A percentile compares a stretch with the other conserved stretches of the same genome.
These are phyloP conservation scores for Cadophora luteo-olivacea DNA, from an alignment of 2,329 filamentous ascomycete genomes.

Conservation along the genomic window DNA sequence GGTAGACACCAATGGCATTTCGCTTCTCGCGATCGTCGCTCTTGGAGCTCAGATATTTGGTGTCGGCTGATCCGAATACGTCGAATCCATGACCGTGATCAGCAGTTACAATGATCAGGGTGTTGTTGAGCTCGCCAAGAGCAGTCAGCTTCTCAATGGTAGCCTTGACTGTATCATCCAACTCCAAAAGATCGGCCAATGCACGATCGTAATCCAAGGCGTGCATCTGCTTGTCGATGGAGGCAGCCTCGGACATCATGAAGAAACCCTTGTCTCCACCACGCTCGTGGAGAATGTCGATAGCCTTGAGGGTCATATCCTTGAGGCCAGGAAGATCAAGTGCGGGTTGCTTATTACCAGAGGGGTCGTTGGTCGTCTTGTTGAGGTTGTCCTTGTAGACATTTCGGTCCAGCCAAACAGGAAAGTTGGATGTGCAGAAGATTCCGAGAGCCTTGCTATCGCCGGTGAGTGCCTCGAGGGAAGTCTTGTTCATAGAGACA, in stretches of 20 bases:
- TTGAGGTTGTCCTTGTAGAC: slow-evolving; percentile 75
- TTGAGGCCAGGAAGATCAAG: slow-evolving; percentile 82
- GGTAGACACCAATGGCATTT: slow-evolving; percentile 75
- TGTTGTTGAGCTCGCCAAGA: slow-evolving; percentile 73
- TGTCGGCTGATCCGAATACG: slow-evolving; percentile 83
- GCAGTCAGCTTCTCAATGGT: slow-evolving; percentile 73
- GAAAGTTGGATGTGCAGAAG: slow-evolving; percentile 77
- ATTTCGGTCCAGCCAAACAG: slow-evolving; percentile 87
- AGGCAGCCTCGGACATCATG: slow-evolving; percentile 86
- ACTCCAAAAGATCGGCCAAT: slow-evolving; percentile 82
- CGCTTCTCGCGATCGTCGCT: slow-evolving; percentile 74
- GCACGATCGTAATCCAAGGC: slow-evolving; percentile 83
- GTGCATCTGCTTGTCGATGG: slow-evolving; percentile 92
- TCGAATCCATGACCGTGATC: slow-evolving; percentile 92
- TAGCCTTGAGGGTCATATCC: slow-evolving; percentile 88
- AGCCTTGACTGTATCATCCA: slow-evolving; percentile 82
- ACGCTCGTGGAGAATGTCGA: slow-evolving; percentile 75
- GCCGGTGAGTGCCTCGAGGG: slow-evolving; percentile 63
- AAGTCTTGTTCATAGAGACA: slow-evolving; percentile 76
- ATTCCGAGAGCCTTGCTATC: slow-evolving; percentile 74
- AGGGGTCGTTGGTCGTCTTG: slow-evolving; percentile 70
- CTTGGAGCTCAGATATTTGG: slow-evolving; percentile 73
- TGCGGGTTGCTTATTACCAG: slow-evolving; percentile 67
- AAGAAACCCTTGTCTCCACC: slow-evolving; percentile 79
- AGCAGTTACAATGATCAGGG: slow-evolving; percentile 81